phyloP scores from a whole-genome alignment of 164 flowering plant species.

The Protea cynaroides region DNA sequence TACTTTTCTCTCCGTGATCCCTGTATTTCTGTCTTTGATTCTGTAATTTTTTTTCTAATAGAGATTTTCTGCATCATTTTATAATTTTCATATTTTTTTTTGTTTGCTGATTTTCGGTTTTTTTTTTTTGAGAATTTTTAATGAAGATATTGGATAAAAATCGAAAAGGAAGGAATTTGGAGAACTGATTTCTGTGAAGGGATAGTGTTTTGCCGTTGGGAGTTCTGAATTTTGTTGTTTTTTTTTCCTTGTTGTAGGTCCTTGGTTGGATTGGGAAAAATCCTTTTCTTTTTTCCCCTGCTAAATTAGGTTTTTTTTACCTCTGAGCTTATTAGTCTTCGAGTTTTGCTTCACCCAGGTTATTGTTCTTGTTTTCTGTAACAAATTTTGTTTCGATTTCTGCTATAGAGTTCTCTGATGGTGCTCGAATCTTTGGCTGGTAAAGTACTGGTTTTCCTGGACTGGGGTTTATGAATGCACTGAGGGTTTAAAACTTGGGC shows the following conservation, averaged over 20 bases:
- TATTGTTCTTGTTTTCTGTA: background rate
- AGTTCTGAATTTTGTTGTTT: background rate
- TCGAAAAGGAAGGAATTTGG: slow-evolving; percentile 11
- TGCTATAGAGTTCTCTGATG: background rate
- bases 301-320: slow-evolving; percentile 4
- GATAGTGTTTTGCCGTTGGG: background rate
- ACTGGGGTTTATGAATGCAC: background rate
- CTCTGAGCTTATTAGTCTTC: background rate
- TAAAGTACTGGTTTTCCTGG: background rate
- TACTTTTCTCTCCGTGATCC: slow-evolving; percentile 1
- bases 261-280: background rate
- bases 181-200: background rate
- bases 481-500: background rate
- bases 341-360: slow-evolving; percentile 4
- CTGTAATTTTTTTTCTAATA: slow-evolving; percentile 7
- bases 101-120: slow-evolving; percentile 6
- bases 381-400: background rate
- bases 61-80: slow-evolving; percentile 7
- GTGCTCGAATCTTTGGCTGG: background rate
- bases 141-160: slow-evolving; percentile 14
- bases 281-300: background rate
- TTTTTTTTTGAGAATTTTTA: slow-evolving; percentile 3
- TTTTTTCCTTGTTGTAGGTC: slow-evolving; percentile 3
- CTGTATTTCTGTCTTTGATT: slow-evolving; percentile 4
- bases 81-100: slow-evolving; percentile 9